phyloP scores from a whole-genome alignment of 2,329 filamentous ascomycete genomes.

The Paecilomyces sp. region DNA sequence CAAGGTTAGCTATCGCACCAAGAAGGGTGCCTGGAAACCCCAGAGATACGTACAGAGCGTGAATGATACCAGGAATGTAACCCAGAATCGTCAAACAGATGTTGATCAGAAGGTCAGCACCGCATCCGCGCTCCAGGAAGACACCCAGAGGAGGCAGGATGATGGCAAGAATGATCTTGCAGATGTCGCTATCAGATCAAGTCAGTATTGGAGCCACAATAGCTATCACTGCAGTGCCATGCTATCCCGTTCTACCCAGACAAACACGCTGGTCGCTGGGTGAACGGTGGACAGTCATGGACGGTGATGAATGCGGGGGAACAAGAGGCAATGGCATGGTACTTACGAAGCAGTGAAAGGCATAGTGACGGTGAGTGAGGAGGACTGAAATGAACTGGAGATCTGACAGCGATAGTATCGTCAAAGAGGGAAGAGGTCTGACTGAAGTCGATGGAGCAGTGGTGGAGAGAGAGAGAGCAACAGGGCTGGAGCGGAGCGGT shows the following conservation, averaged over 20 bases:
- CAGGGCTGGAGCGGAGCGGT: conserved; percentile 2
- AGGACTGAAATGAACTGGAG: neutral
- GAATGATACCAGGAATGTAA: conserved; percentile 79
- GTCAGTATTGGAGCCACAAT: neutral
- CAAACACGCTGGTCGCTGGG: neutral
- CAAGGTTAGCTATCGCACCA: neutral
- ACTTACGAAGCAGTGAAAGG: conserved; percentile 46
- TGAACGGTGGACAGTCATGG: conserved; percentile 1
- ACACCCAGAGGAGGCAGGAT: conserved; percentile 85
- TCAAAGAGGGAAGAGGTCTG: neutral
- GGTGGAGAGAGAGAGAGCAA: conserved; percentile 1
- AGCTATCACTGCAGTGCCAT: neutral
- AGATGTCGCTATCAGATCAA: conserved; percentile 53
- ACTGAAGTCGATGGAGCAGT: neutral
- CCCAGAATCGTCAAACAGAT: conserved; percentile 75
- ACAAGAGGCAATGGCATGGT: conserved; percentile 3
- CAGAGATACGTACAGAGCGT: conserved; percentile 64
- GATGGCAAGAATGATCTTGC: conserved; percentile 82
- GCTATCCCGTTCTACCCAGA: neutral
- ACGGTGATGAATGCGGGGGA: conserved; percentile 1
- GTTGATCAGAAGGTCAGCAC: conserved; percentile 84
- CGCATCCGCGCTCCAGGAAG: conserved; percentile 88
- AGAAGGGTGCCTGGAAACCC: conserved; percentile 1
- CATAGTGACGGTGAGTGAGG: conserved; percentile 34
- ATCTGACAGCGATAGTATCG: neutral